A percentile compares a stretch with the other conserved stretches of the same genome.
These are phyloP conservation scores for Domatiomyces catenatus DNA, from an alignment of 2,329 filamentous ascomycete genomes.

Conservation along the genomic window DNA sequence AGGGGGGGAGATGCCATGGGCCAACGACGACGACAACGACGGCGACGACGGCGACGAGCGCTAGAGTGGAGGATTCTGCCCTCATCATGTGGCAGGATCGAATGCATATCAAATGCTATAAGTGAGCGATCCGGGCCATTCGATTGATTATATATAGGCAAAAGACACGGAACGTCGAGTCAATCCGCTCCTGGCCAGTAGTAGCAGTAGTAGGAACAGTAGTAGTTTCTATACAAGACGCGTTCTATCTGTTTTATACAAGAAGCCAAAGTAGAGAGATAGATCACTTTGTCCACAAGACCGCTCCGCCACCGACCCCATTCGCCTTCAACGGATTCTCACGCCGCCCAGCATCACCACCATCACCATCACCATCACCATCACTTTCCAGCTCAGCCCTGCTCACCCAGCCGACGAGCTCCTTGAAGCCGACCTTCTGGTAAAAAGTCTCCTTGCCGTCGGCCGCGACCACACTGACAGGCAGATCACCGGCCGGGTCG, in stretches of 20 bases:
- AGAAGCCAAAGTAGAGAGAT: no score
- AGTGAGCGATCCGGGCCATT: not conserved
- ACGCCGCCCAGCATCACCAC: not conserved
- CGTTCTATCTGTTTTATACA: no score
- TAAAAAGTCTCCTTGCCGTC: constrained; percentile 8
- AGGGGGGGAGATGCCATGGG: no score
- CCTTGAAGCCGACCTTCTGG: constrained; percentile 6
- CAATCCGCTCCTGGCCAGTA: no score
- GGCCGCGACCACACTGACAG: constrained; percentile 5
- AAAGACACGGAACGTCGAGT: no score
- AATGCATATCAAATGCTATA: not conserved
- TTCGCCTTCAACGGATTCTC: constrained; percentile 5
- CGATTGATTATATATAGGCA: not conserved
- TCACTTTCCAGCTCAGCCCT: not conserved
- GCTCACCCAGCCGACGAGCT: constrained; percentile 5
- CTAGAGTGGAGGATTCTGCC: no score
- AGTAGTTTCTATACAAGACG: no score
- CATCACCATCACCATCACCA: constrained; percentile 3
- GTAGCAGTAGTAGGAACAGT: no score
- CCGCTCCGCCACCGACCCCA: constrained; percentile 4
- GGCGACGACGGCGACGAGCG: no score
- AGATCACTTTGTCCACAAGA: constrained; percentile 8
- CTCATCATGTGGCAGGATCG: no score
- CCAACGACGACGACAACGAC: no score
- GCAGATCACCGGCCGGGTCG: constrained; percentile 4